Evolutionary conservation across 345 rosid genomes (phyloP), one percentile per base, ranked within the genome.

Genomic region (Arabidopsis arenosa): DNA sequence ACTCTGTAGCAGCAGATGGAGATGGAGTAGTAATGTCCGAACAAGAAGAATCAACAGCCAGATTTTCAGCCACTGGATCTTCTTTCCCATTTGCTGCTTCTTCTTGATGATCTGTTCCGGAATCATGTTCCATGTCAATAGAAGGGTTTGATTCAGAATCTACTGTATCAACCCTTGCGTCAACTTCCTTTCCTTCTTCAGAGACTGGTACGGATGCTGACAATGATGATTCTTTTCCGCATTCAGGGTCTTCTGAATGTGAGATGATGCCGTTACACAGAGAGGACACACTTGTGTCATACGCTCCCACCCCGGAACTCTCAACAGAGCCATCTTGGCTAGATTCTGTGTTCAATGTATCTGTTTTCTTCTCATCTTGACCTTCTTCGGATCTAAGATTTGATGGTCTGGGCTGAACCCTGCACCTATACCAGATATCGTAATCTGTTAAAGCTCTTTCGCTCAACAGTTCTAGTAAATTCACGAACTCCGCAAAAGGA

Each of bases 361-460:
- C 82, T 53, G 64, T 67, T 64, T 68, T 70, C 62, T 71, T 76
- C 62, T 81, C 85, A 73, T 80, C 73, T 36, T 56, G 52, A 80
- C 76, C 70, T 80, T 86, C 86, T 54, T 69, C 52, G 15, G 78
- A 71, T 78, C 85, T 80, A 57, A 87, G 83, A 73, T 81, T 76
- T 17, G 92, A 82, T 70, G 89, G 81, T 21, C 94, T 80, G 32
- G 85, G 84, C 77, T 85, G 86, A 81, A 86, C 85, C 84, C 97
- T 93, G 86, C 71, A 68, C 33, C 43, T 55, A 47, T 36, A 77
- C 30, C 39, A 56, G 45, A 54, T 6, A 52, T 53, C 23, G 12
- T 44, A 44, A 52, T 40, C 57, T 30, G 75, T 61, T 62, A 33
- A 68, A 60, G 32, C 63, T 53, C 23, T 6, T 21, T 52, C 36